Evolutionary conservation across 495 filamentous ascomycete species (phyloP), one percentile per base, ranked within the genome.

Genomic region (Penicillium cataractarum): DNA sequence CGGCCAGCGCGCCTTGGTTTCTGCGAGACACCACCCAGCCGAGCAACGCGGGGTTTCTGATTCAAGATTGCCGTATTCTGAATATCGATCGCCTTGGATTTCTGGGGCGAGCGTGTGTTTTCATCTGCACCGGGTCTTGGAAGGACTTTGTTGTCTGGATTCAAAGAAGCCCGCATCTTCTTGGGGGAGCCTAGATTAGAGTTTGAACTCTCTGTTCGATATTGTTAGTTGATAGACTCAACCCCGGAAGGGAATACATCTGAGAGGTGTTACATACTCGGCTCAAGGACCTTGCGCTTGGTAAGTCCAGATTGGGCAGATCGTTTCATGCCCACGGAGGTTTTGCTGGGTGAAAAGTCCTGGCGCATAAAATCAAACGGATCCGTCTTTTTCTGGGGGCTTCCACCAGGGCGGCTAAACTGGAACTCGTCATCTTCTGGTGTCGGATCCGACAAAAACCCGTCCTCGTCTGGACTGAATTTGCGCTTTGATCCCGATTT

Each of bases 401-500:
- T 66, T 15, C 61, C 55, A 53, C 31, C 60, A 6, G 75, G 66
- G 33, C 73, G 73, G 37, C 59, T 76, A 65, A 83, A 88, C 57
- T 83, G 76, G 65, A 88, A 87, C 49, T 76, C 78, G 51, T 78
- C 81, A 22, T 78, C 79, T 35, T 75, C 73, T 21, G 58, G 62
- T 24, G 68, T 60, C 9, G 56, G 19, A 44, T 64, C 66, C 33
- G 71, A 62, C 49, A 54, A 58, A 49, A 70, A 67, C 29, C 32
- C 72, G 19, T 82, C 77, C 21, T 86, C 81, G 19, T 89, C 83
- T 6, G 81, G 78, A 61, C 78, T 85, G 29, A 89, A 80, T 68
- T 90, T 90, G 35, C 87, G 74, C 71, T 90, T 90, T 3, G 84
- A 80, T 15, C 84, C 85, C 19, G 79, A 79, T 53, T 80, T 83